Percentiles rank a stretch among this genome's conserved stretches.
These are phyloP conservation scores for Globisporangium lucens DNA, from an alignment of 352 stramenopile species.

Conservation along the genomic window DNA sequence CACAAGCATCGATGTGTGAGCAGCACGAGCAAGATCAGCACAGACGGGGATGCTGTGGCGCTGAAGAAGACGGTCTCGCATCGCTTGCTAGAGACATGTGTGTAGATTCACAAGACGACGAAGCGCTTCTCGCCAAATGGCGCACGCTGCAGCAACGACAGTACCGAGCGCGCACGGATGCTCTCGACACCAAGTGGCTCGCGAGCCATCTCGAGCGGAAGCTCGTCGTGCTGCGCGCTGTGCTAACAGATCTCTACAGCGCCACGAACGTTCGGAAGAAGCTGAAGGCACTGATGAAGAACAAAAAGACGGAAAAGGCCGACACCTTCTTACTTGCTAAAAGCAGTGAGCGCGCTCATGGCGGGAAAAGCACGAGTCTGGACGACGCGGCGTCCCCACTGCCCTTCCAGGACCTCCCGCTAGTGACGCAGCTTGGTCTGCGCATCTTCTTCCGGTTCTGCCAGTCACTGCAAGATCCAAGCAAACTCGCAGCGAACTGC, in stretches of 20 bases:
- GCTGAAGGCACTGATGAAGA: not conserved
- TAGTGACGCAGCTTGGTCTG: conserved; percentile 53
- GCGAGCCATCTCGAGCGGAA: conserved; percentile 35
- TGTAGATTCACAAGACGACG: not conserved
- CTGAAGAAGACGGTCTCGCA: not conserved
- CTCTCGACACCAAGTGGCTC: conserved; percentile 27
- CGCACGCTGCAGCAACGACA: not conserved
- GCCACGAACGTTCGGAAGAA: not conserved
- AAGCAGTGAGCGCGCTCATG: not conserved
- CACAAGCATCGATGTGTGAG: not conserved
- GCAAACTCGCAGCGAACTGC: conserved; percentile 21
- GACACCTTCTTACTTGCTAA: too few relatives aligned
- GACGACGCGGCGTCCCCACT: conserved; percentile 18
- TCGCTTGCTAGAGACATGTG: not conserved
- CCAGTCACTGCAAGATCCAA: conserved; percentile 38
- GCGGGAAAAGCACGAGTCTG: conserved; percentile 4
- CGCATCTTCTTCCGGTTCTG: conserved; percentile 69
- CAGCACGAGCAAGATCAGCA: not conserved
- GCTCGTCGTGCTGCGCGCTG: conserved; percentile 30
- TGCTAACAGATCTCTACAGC: conserved; percentile 28
- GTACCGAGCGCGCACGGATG: conserved; percentile 20
- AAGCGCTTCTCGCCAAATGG: not conserved
- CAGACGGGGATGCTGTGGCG: not conserved
- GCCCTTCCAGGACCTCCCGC: conserved; percentile 35
- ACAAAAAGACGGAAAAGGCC: not conserved